phyloP scores from a whole-genome alignment of 768 basidiomycete genomes.

The Aureoboletus auriporus region DNA sequence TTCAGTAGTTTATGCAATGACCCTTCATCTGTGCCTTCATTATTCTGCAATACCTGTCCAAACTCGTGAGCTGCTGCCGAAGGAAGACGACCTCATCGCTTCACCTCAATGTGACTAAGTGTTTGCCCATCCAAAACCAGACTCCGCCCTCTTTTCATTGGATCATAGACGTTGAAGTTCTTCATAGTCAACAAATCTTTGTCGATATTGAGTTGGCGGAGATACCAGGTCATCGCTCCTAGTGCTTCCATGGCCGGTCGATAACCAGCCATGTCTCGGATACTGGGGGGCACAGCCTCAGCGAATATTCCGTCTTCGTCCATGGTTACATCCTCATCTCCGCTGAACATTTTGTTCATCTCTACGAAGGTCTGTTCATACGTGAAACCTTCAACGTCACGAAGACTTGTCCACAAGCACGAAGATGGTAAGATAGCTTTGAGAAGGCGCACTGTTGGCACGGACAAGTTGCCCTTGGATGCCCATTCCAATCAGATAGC shows the following conservation, averaged over 20 bases:
- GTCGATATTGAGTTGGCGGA: constrained; percentile 92
- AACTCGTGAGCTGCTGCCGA: constrained; percentile 2
- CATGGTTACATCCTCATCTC: constrained; percentile 41
- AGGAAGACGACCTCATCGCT: constrained; percentile 6
- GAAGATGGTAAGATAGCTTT: constrained; percentile 74
- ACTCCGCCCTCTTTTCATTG: constrained; percentile 85
- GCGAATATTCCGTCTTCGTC: constrained; percentile 38
- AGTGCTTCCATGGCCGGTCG: constrained; percentile 75
- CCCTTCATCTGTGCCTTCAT: constrained; percentile 90
- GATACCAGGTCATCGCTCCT: constrained; percentile 92
- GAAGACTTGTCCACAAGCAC: constrained; percentile 87
- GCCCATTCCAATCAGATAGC: background rate
- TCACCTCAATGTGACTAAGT: constrained; percentile 88
- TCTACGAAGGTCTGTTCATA: constrained; percentile 68
- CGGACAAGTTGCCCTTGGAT: constrained; percentile 77
- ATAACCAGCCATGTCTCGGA: constrained; percentile 66
- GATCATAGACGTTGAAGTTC: constrained; percentile 97
- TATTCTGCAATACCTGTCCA: constrained; percentile 76
- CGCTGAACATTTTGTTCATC: constrained; percentile 62
- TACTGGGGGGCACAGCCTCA: constrained; percentile 58
- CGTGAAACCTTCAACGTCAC: constrained; percentile 77
- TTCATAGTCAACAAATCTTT: constrained; percentile 92
- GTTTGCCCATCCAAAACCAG: constrained; percentile 92
- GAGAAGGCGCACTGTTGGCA: constrained; percentile 75
- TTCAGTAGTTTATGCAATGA: constrained; percentile 79